A percentile compares a stretch with the other conserved stretches of the same genome.
Evolutionary conservation across 129 eudicot genomes (phyloP).

Genomic region (Erigeron canadensis): DNA sequence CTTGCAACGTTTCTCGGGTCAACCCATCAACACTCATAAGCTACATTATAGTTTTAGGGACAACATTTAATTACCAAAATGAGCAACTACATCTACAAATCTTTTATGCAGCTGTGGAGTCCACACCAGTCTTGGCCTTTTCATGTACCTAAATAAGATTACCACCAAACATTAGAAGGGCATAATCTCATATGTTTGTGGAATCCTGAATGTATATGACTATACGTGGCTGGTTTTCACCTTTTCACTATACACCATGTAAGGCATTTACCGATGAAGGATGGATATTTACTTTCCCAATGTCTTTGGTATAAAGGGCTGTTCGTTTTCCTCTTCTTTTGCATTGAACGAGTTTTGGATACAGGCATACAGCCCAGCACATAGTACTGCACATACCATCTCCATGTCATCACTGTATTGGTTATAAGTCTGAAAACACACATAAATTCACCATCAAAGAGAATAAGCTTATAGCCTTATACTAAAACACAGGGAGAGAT

Average conservation of each 20-base stretch:
- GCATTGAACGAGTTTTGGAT: conserved; percentile 95
- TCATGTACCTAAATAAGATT: conserved; percentile 65
- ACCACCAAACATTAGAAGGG: conserved; percentile 95
- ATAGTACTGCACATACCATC: conserved; percentile 87
- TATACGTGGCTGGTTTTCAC: conserved; percentile 78
- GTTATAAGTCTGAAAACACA: conserved; percentile 71
- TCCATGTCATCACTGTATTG: conserved; percentile 81
- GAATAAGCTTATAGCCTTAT: not conserved
- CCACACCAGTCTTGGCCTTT: conserved; percentile 95
- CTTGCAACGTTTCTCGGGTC: conserved; percentile 94
- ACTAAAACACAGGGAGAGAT: not conserved
- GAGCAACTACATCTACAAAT: conserved; percentile 95
- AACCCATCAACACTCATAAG: conserved; percentile 94
- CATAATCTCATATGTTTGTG: conserved; percentile 90
- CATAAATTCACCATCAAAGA: not conserved
- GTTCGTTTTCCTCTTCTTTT: conserved; percentile 95
- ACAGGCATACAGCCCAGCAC: conserved; percentile 99
- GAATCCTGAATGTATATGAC: conserved; percentile 79
- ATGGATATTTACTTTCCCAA: conserved; percentile 94
- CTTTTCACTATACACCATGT: conserved; percentile 90
- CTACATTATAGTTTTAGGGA: conserved; percentile 97
- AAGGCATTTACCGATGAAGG: conserved; percentile 96
- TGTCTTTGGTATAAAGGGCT: conserved; percentile 83
- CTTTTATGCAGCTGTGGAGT: conserved; percentile 98
- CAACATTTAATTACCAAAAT: conserved; percentile 90